These are phyloP conservation scores for Chytridiales sp. DNA, from an alignment of 371 early-diverging fungal genomes.

Conservation along the genomic window DNA sequence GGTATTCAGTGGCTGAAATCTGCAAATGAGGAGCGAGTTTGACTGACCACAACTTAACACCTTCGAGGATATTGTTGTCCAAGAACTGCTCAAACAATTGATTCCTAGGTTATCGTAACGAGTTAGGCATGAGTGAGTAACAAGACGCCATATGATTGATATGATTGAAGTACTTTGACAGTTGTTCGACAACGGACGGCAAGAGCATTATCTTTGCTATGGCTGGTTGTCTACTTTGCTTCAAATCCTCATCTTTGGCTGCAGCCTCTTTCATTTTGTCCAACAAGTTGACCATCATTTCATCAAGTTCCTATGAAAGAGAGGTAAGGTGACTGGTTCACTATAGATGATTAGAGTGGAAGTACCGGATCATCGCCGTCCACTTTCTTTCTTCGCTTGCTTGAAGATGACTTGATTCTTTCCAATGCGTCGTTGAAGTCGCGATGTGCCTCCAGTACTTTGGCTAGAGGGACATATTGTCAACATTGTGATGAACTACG, in stretches of 20 bases:
- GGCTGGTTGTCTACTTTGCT: constrained; percentile 72
- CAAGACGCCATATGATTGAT: too few relatives aligned
- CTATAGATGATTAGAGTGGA: too few relatives aligned
- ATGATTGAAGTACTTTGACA: constrained; percentile 62
- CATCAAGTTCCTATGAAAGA: constrained; percentile 45
- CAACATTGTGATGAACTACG: background rate
- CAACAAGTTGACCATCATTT: constrained; percentile 49
- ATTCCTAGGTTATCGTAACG: constrained; percentile 10
- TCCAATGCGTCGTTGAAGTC: constrained; percentile 20
- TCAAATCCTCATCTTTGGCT: constrained; percentile 72
- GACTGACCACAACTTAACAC: constrained; percentile 74
- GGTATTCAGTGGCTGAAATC: background rate
- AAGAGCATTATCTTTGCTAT: constrained; percentile 83
- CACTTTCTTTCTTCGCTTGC: constrained; percentile 17
- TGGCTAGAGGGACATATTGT: constrained; percentile 11
- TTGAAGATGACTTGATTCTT: constrained; percentile 22
- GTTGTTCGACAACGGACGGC: constrained; percentile 59
- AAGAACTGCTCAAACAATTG: constrained; percentile 53
- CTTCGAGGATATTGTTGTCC: constrained; percentile 82
- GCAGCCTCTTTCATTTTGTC: constrained; percentile 83
- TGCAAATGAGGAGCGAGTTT: background rate
- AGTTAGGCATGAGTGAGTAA: too few relatives aligned
- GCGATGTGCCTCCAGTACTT: constrained; percentile 15
- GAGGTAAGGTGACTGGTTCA: too few relatives aligned
- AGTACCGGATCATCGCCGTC: constrained; percentile 25